Percentiles rank a stretch among this genome's conserved stretches.
phyloP scores from a whole-genome alignment of 2,329 filamentous ascomycete genomes.

The Pyrenophora seminiperda region DNA sequence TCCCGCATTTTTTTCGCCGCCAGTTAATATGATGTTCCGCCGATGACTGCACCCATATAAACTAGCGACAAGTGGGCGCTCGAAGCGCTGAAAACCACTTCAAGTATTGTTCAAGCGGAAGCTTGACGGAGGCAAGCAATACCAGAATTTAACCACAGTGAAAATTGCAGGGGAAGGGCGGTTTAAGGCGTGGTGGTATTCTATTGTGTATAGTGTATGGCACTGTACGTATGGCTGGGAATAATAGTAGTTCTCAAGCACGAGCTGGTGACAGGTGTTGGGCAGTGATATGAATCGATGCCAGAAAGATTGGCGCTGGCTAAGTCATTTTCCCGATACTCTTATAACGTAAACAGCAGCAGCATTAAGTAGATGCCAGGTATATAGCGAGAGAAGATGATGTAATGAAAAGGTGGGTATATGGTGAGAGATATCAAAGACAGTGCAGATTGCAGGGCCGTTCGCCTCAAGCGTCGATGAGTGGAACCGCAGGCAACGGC shows the following conservation, averaged over 20 bases:
- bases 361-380: not conserved
- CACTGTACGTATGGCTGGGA: too few relatives aligned
- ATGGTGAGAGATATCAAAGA: not conserved
- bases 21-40: conserved; percentile 4
- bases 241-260: too few relatives aligned
- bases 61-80: conserved; percentile 1
- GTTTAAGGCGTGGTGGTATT: not conserved
- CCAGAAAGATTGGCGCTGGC: too few relatives aligned
- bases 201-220: not conserved
- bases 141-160: not conserved
- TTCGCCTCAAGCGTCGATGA: conserved; percentile 35
- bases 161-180: not conserved
- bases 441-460: not conserved
- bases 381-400: not conserved
- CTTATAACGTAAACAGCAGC: not conserved
- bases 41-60: not conserved
- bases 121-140: not conserved
- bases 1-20: not conserved
- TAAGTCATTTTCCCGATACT: too few relatives aligned
- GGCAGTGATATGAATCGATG: too few relatives aligned
- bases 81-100: not conserved
- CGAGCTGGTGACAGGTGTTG: too few relatives aligned
- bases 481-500: conserved; percentile 41
- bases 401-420: not conserved
- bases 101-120: not conserved